Conservation (phyloP, 2,329 filamentous ascomycete species). For the Claviceps digitariae region DNA sequence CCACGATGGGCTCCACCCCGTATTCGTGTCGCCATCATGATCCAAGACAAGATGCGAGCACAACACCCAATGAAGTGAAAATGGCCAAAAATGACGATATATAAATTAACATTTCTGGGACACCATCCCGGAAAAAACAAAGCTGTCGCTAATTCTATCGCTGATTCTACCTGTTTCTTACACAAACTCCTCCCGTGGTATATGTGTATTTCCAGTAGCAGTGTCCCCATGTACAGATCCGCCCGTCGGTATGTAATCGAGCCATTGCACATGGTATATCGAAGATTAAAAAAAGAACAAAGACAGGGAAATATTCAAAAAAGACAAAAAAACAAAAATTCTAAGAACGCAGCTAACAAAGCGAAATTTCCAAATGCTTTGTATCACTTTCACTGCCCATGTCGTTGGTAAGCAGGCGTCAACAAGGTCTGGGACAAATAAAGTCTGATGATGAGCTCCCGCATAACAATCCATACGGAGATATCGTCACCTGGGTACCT, state of each 20-base stretch:
- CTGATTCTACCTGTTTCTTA: background rate
- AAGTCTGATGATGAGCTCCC: background rate
- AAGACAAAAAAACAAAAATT: background rate
- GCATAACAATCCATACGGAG: background rate
- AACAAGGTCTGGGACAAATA: background rate
- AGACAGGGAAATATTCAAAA: background rate
- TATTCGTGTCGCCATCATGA: too few relatives aligned
- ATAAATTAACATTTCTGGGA: too few relatives aligned
- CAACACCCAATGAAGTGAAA: too few relatives aligned
- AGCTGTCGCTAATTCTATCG: background rate
- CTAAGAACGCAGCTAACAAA: background rate
- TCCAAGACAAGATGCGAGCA: too few relatives aligned
- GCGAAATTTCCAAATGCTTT: background rate
- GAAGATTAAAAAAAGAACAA: background rate
- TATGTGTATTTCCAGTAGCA: background rate
- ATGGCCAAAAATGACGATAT: too few relatives aligned
- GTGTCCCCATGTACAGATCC: background rate
- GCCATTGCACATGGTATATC: background rate
- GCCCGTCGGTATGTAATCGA: background rate
- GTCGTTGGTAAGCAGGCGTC: too few relatives aligned
- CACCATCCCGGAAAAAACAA: background rate
- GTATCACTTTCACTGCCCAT: too few relatives aligned
- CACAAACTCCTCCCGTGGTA: slow-evolving; percentile 1
- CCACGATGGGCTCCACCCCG: too few relatives aligned
- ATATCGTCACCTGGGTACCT: background rate